Conservation (phyloP, 352 stramenopile species). For the Globisporangium acanthophoron region DNA sequence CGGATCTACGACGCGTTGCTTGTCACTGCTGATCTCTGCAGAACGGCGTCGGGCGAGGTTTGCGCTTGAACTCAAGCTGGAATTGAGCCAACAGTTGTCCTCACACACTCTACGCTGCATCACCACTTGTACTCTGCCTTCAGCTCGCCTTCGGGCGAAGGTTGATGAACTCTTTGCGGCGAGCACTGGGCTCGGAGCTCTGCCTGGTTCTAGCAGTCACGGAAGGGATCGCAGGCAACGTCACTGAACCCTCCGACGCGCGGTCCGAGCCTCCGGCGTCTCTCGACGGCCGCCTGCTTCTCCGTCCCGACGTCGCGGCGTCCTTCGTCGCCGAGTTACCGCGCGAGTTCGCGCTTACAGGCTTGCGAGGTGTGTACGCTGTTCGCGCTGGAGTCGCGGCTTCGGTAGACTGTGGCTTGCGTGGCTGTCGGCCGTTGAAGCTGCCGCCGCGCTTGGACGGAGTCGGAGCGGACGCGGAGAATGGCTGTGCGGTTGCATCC, state of each 20-base stretch:
- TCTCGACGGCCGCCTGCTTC: background rate
- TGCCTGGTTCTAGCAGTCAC: background rate
- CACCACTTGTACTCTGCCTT: background rate
- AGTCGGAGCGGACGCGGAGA: background rate
- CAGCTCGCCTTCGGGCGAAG: constrained; percentile 2
- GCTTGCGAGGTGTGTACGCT: background rate
- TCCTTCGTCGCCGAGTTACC: background rate
- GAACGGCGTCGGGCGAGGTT: no score
- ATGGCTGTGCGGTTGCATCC: background rate
- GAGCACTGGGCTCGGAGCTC: background rate
- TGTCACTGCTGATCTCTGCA: no score
- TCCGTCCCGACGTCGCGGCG: background rate
- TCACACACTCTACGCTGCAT: no score
- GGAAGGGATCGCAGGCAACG: constrained; percentile 8
- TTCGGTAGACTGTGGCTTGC: background rate
- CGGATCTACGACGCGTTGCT: no score
- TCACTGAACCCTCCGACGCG: background rate
- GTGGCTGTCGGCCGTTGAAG: background rate
- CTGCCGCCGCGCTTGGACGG: background rate
- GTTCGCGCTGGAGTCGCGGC: background rate
- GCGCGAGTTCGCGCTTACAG: background rate
- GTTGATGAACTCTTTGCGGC: background rate
- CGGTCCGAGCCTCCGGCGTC: background rate
- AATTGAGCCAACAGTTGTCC: no score
- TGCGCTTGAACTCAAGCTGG: no score